These are phyloP conservation scores for Gryganskiella cystojenkinii DNA, from an alignment of 192 early-diverging fungal genomes.

Conservation along the genomic window DNA sequence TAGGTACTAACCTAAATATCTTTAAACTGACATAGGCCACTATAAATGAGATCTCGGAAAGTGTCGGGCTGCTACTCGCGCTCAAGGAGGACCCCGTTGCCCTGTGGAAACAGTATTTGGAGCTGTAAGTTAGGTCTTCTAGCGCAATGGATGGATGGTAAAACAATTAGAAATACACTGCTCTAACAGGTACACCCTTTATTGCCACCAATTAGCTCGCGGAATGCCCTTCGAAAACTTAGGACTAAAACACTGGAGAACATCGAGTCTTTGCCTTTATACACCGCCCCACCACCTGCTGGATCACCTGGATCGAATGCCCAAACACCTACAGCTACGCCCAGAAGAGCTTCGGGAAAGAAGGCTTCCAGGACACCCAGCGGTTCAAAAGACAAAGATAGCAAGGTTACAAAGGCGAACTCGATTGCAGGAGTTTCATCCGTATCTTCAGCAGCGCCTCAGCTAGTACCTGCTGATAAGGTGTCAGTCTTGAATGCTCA, in stretches of 20 bases:
- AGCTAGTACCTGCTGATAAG: slow-evolving; percentile 22
- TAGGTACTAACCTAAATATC: not conserved
- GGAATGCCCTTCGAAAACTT: slow-evolving; percentile 26
- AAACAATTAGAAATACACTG: no score
- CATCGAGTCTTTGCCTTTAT: slow-evolving; percentile 24
- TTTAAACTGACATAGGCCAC: slow-evolving; percentile 43
- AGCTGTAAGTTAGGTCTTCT: slow-evolving; percentile 50
- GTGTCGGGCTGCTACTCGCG: slow-evolving; percentile 56
- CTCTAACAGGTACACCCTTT: no score
- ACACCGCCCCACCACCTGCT: slow-evolving; percentile 9
- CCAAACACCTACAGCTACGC: slow-evolving; percentile 11
- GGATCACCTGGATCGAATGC: slow-evolving; percentile 18
- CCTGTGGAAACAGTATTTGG: slow-evolving; percentile 57
- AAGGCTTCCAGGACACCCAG: not conserved
- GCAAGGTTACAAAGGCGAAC: not conserved
- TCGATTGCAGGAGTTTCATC: slow-evolving; percentile 5
- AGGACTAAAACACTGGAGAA: slow-evolving; percentile 26
- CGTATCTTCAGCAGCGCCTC: not conserved
- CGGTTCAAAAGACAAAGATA: not conserved
- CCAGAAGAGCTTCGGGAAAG: slow-evolving; percentile 20
- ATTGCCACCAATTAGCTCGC: slow-evolving; percentile 28
- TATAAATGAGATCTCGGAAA: slow-evolving; percentile 61
- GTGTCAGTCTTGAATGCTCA: slow-evolving; percentile 50
- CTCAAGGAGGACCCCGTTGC: slow-evolving; percentile 55
- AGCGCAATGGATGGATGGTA: no score